Percentiles rank a stretch among this genome's conserved stretches.
Evolutionary conservation across 371 early-diverging fungal genomes (phyloP).

Genomic region (Dichotomocladium elegans): DNA sequence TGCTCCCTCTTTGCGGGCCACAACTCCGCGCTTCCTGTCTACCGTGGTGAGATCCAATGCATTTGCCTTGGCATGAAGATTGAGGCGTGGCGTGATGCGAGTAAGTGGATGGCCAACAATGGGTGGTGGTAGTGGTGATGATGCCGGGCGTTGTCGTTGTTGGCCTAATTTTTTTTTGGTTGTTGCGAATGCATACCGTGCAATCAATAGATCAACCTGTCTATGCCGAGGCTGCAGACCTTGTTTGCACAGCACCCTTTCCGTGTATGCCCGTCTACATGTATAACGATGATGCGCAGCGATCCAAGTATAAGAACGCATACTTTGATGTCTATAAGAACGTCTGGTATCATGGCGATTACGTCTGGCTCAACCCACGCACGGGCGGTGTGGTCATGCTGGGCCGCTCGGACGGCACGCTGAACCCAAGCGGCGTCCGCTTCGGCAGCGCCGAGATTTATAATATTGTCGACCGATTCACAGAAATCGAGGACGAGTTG

Average conservation of each 20-base stretch:
- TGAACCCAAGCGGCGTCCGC: constrained; percentile 94
- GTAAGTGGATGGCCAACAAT: constrained; percentile 12
- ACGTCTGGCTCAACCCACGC: constrained; percentile 76
- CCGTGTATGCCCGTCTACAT: constrained; percentile 95
- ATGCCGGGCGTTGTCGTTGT: no score
- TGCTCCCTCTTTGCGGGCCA: constrained; percentile 92
- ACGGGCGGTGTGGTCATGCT: constrained; percentile 95
- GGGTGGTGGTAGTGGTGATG: no score
- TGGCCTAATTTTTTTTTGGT: no score
- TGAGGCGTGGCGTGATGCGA: constrained; percentile 79
- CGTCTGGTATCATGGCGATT: constrained; percentile 97
- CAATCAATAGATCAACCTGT: constrained; percentile 62
- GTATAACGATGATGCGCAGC: constrained; percentile 81
- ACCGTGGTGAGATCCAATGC: constrained; percentile 94
- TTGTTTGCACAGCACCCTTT: constrained; percentile 92
- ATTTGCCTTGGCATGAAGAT: constrained; percentile 92
- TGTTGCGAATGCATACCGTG: no score
- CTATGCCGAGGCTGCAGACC: constrained; percentile 76
- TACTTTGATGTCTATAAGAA: constrained; percentile 84
- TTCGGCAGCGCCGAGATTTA: constrained; percentile 96
- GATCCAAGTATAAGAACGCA: constrained; percentile 76
- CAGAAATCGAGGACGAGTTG: constrained; percentile 39
- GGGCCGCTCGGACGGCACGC: constrained; percentile 92
- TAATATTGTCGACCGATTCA: constrained; percentile 77
- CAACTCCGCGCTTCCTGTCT: constrained; percentile 83